Percentiles rank a stretch among this genome's conserved stretches.
These are phyloP conservation scores for Eurotiales sp. DNA, from an alignment of 2,329 filamentous ascomycete genomes.

Conservation along the genomic window DNA sequence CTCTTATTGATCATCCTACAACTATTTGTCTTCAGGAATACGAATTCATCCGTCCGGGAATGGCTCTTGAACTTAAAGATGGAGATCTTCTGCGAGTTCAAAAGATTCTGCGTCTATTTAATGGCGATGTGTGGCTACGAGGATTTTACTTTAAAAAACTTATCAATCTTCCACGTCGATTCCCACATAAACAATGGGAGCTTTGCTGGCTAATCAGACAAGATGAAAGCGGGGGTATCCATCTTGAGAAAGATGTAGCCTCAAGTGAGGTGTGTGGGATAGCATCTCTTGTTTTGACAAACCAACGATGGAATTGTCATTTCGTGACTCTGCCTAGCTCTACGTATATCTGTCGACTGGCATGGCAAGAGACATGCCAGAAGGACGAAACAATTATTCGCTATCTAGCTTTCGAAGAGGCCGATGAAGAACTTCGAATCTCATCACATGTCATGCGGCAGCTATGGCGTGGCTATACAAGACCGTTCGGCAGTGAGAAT, in stretches of 20 bases:
- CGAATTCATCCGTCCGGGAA: slow-evolving; percentile 21
- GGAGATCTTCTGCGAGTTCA: slow-evolving; percentile 40
- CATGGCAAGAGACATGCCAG: slow-evolving; percentile 30
- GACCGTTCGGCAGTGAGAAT: slow-evolving; percentile 26
- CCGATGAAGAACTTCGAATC: slow-evolving; percentile 21
- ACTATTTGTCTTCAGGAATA: not conserved
- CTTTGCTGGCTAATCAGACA: slow-evolving; percentile 43
- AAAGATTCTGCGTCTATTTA: slow-evolving; percentile 28
- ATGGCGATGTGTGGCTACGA: slow-evolving; percentile 28
- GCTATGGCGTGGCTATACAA: slow-evolving; percentile 31
- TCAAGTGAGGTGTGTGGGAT: slow-evolving; percentile 35
- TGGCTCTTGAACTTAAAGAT: slow-evolving; percentile 36
- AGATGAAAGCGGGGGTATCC: slow-evolving; percentile 17
- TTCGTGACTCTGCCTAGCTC: slow-evolving; percentile 20
- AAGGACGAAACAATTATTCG: slow-evolving; percentile 25
- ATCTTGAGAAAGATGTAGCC: slow-evolving; percentile 36
- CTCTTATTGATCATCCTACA: not conserved
- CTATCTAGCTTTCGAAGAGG: slow-evolving; percentile 29
- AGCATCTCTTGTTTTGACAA: slow-evolving; percentile 57
- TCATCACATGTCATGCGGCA: slow-evolving; percentile 22
- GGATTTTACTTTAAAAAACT: slow-evolving; percentile 36
- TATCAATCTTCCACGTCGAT: slow-evolving; percentile 28
- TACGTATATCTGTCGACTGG: slow-evolving; percentile 23
- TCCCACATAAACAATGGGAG: slow-evolving; percentile 43
- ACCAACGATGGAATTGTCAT: slow-evolving; percentile 32